Percentiles rank a stretch among this genome's conserved stretches.
These are phyloP conservation scores for Hortiboletus campestris DNA, from an alignment of 768 basidiomycete genomes.

Conservation along the genomic window DNA sequence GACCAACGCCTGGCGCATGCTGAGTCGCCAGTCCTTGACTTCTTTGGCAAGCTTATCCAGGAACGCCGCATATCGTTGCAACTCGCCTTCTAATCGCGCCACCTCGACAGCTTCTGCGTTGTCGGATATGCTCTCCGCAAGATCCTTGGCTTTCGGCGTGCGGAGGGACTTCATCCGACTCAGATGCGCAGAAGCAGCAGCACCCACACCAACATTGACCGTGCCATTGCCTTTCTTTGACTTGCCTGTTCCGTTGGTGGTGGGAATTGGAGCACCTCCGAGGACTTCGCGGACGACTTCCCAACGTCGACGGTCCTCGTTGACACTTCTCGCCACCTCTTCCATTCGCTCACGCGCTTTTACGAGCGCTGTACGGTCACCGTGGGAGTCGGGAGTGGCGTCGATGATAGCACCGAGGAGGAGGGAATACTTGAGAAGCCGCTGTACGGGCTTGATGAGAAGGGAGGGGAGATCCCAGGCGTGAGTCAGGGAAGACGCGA, in stretches of 20 bases:
- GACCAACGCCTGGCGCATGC: conserved; percentile 47
- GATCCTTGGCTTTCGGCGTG: conserved; percentile 33
- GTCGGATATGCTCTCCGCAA: conserved; percentile 28
- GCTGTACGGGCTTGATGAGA: conserved; percentile 96
- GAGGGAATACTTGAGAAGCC: conserved; percentile 91
- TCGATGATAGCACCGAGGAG: conserved; percentile 75
- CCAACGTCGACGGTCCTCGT: conserved; percentile 71
- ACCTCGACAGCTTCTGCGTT: conserved; percentile 50
- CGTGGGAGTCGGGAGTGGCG: conserved; percentile 67
- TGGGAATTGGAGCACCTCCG: conserved; percentile 36
- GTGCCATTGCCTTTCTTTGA: conserved; percentile 37
- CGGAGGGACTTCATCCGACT: conserved; percentile 58
- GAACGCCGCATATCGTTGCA: conserved; percentile 57
- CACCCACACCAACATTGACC: conserved; percentile 42
- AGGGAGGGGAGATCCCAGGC: conserved; percentile 93
- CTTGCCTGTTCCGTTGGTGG: conserved; percentile 39
- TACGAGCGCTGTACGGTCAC: conserved; percentile 48
- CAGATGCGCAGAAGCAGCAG: conserved; percentile 56
- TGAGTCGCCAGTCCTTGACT: conserved; percentile 61
- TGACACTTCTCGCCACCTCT: conserved; percentile 71
- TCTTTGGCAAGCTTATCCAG: conserved; percentile 60
- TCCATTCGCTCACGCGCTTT: conserved; percentile 50
- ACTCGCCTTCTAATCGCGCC: conserved; percentile 51
- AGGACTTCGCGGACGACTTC: conserved; percentile 81
- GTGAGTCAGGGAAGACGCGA: conserved; percentile 72